Conservation (phyloP, 345 rosid species). For the Euphorbia peplus region DNA sequence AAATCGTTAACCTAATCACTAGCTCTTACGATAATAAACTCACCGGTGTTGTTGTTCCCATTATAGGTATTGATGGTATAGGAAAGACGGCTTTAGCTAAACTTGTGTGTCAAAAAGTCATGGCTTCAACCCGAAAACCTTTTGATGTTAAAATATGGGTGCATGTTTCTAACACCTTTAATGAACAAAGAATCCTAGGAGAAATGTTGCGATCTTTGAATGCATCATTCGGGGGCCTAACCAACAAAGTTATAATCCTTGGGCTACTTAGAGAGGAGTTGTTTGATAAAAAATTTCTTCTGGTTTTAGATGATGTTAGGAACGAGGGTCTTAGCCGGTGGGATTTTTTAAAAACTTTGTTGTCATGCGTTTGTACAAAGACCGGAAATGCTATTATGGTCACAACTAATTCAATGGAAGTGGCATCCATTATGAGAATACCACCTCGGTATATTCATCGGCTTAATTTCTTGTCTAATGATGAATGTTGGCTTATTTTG, state of each 20-base stretch:
- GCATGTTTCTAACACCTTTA: background rate
- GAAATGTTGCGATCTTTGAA: slow-evolving; percentile 12
- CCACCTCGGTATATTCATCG: background rate
- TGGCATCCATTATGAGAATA: slow-evolving; percentile 10
- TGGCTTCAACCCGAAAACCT: background rate
- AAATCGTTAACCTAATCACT: slow-evolving; percentile 1
- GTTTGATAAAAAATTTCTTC: slow-evolving; percentile 9
- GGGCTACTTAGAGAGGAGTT: background rate
- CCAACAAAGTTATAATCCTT: background rate
- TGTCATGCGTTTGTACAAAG: background rate
- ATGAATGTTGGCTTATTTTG: slow-evolving; percentile 22
- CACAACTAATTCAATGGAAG: slow-evolving; percentile 16
- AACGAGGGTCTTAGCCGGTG: background rate
- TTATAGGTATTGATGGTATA: slow-evolving; percentile 25
- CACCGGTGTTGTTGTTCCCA: background rate
- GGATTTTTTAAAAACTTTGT: slow-evolving; percentile 5
- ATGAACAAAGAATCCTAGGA: background rate
- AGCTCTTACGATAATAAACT: slow-evolving; percentile 5
- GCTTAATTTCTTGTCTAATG: background rate
- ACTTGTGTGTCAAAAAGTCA: background rate
- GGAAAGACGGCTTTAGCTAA: slow-evolving; percentile 29
- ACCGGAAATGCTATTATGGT: slow-evolving; percentile 7
- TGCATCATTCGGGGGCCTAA: background rate
- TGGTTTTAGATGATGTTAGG: slow-evolving; percentile 30
- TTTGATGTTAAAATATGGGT: slow-evolving; percentile 5